Evolutionary conservation across 192 early-diverging fungal genomes (phyloP).

Genomic region (Gigaspora rosea): DNA sequence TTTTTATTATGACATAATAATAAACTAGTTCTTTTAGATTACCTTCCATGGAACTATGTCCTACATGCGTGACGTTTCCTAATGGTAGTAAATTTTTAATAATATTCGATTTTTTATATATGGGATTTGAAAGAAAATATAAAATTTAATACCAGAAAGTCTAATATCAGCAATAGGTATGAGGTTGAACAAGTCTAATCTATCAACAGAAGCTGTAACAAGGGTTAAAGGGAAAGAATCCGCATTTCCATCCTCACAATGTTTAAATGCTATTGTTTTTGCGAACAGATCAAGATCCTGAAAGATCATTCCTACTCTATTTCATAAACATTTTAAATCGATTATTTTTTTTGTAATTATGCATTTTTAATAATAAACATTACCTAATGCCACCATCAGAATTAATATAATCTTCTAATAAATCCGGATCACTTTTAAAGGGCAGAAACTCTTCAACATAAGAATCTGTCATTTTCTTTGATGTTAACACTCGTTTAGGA

Average conservation of each 20-base stretch:
- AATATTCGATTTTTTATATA: neutral
- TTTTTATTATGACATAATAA: no score
- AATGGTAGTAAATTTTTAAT: neutral
- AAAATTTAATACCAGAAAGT: slow-evolving; percentile 42
- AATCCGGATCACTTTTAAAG: slow-evolving; percentile 70
- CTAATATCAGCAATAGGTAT: slow-evolving; percentile 72
- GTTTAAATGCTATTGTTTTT: slow-evolving; percentile 77
- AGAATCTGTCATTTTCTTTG: slow-evolving; percentile 66
- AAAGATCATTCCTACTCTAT: slow-evolving; percentile 76
- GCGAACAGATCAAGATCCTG: slow-evolving; percentile 87
- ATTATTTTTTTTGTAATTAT: neutral
- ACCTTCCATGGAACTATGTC: slow-evolving; percentile 87
- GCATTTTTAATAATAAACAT: neutral
- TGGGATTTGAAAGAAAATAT: neutral
- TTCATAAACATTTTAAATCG: slow-evolving; percentile 7
- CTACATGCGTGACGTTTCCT: slow-evolving; percentile 84
- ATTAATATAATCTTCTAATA: slow-evolving; percentile 82
- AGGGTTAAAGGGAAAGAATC: slow-evolving; percentile 60
- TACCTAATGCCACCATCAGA: slow-evolving; percentile 70
- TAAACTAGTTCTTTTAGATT: neutral
- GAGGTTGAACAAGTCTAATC: slow-evolving; percentile 74
- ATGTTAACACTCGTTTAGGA: slow-evolving; percentile 39
- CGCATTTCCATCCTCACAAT: slow-evolving; percentile 50
- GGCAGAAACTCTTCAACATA: slow-evolving; percentile 79
- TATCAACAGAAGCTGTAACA: slow-evolving; percentile 87